phyloP scores from a whole-genome alignment of 2,329 filamentous ascomycete genomes.

The Cladosporium sp. region DNA sequence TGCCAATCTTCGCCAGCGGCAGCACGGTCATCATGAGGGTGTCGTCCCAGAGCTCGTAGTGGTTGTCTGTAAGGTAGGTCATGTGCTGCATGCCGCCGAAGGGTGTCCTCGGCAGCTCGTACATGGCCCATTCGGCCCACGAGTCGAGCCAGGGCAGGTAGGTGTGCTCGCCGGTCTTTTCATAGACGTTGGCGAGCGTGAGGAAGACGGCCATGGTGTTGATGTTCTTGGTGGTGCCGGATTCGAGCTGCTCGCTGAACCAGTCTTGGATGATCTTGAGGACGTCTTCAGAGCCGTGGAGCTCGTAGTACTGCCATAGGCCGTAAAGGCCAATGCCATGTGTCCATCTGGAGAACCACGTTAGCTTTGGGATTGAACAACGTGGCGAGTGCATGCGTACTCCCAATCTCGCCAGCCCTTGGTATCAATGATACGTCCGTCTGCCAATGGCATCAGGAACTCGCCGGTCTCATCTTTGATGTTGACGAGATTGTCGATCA shows the following conservation, averaged over 20 bases:
- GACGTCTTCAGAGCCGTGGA: slow-evolving; percentile 63
- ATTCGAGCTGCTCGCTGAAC: slow-evolving; percentile 68
- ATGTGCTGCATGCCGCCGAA: slow-evolving; percentile 74
- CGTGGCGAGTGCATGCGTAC: slow-evolving; percentile 63
- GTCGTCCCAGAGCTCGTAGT: slow-evolving; percentile 79
- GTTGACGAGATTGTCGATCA: slow-evolving; percentile 74
- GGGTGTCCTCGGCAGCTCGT: slow-evolving; percentile 70
- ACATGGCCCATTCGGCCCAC: slow-evolving; percentile 82
- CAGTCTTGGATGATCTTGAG: slow-evolving; percentile 70
- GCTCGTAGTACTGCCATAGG: slow-evolving; percentile 76
- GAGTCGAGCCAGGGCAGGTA: slow-evolving; percentile 76
- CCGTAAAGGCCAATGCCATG: slow-evolving; percentile 76
- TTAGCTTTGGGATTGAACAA: background rate
- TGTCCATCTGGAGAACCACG: slow-evolving; percentile 50
- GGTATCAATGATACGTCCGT: slow-evolving; percentile 77
- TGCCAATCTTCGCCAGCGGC: slow-evolving; percentile 76
- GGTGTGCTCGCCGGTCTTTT: slow-evolving; percentile 66
- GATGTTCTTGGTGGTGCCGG: slow-evolving; percentile 80
- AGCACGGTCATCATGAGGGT: slow-evolving; percentile 87
- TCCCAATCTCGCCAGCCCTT: slow-evolving; percentile 62
- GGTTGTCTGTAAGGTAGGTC: slow-evolving; percentile 70
- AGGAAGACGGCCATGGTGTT: slow-evolving; percentile 81
- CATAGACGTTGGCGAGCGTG: slow-evolving; percentile 75
- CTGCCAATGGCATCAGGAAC: slow-evolving; percentile 68
- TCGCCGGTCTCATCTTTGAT: slow-evolving; percentile 74